Evolutionary conservation across 129 eudicot genomes (phyloP).

Genomic region (Escallonia rubra): DNA sequence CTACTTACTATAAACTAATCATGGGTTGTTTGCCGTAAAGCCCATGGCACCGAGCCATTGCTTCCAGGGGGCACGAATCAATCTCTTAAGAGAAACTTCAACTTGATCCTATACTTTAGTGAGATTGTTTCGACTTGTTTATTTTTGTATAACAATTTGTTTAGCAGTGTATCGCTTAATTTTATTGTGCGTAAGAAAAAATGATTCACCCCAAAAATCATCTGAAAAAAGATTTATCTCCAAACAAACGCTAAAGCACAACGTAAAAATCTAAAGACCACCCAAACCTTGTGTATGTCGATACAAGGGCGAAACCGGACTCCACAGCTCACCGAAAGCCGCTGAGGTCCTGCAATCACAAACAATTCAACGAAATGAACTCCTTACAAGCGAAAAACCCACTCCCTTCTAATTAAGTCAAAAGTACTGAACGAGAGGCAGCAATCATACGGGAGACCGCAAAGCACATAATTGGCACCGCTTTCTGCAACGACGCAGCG

Average conservation of each 20-base stretch:
- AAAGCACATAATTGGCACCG: too few relatives aligned
- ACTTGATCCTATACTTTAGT: neutral
- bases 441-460: too few relatives aligned
- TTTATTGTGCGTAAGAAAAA: neutral
- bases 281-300: slow-evolving; percentile 84
- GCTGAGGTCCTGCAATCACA: slow-evolving; percentile 34
- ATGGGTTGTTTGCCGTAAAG: too few relatives aligned
- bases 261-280: neutral
- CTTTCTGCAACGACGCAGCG: too few relatives aligned
- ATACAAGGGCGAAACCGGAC: slow-evolving; percentile 95
- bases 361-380: neutral
- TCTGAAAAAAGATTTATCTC: too few relatives aligned
- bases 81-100: too few relatives aligned
- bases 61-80: too few relatives aligned
- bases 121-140: neutral
- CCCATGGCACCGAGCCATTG: too few relatives aligned
- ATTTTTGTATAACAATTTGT: neutral
- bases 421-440: too few relatives aligned
- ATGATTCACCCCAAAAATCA: neutral
- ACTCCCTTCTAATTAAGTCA: too few relatives aligned
- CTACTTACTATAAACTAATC: too few relatives aligned
- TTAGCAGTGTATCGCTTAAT: neutral
- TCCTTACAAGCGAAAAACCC: too few relatives aligned
- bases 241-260: neutral
- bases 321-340: slow-evolving; percentile 48